Evolutionary conservation across 306 rosid genomes (phyloP).

Genomic region (Vigna angularis): DNA sequence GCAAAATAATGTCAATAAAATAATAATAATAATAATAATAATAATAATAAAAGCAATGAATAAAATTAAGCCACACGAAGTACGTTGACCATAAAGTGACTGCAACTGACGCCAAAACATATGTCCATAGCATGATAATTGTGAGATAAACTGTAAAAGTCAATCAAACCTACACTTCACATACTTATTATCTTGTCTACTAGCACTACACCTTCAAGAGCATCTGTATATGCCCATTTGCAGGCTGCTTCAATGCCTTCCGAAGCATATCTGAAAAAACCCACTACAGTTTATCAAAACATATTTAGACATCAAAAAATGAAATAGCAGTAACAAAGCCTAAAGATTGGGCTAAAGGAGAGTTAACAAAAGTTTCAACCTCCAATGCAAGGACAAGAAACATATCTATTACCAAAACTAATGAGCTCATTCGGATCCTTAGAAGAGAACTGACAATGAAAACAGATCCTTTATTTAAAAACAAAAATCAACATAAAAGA

Average conservation of each 20-base stretch:
- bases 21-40: neutral
- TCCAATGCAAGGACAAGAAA: slow-evolving; percentile 31
- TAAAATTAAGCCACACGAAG: slow-evolving; percentile 66
- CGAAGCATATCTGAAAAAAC: no score
- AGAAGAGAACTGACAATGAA: slow-evolving; percentile 1
- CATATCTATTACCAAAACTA: neutral
- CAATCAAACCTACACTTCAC: no score
- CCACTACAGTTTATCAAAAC: no score
- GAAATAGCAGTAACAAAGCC: neutral
- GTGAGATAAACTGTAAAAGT: neutral
- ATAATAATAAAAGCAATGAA: neutral
- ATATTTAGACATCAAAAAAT: slow-evolving; percentile 23
- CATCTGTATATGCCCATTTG: no score
- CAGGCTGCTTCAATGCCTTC: no score
- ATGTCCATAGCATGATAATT: slow-evolving; percentile 72
- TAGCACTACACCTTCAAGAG: no score
- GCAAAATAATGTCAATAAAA: neutral
- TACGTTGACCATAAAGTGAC: slow-evolving; percentile 79
- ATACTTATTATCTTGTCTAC: no score
- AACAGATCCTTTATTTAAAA: neutral
- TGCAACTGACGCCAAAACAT: slow-evolving; percentile 66
- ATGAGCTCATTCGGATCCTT: slow-evolving; percentile 3
- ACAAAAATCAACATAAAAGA: neutral
- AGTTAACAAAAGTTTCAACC: neutral
- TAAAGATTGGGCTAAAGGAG: neutral